Conservation (phyloP, 1,284 basidiomycete species). For the Pisolithus thermaeus region DNA sequence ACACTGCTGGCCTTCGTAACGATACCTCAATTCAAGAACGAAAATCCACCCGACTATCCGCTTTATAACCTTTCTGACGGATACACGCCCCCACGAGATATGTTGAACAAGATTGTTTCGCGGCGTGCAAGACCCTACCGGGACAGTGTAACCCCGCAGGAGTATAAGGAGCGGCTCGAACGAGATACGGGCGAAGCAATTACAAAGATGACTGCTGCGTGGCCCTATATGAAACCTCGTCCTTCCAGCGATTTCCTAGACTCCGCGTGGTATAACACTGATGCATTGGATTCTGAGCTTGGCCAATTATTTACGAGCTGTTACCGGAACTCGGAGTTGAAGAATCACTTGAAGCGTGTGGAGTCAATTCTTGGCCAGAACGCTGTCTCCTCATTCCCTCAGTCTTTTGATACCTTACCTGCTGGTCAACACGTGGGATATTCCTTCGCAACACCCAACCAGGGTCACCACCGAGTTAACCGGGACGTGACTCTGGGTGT, state of each 20-base stretch:
- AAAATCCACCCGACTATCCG: conserved; percentile 10
- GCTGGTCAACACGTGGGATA: too few relatives aligned
- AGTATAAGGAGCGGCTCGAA: background rate
- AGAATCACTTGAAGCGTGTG: conserved; percentile 11
- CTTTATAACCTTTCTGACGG: conserved; percentile 13
- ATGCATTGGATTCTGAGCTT: background rate
- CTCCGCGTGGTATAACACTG: conserved; percentile 6
- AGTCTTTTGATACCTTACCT: too few relatives aligned
- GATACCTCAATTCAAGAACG: conserved; percentile 8
- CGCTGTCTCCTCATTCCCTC: background rate
- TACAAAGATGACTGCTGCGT: conserved; percentile 6
- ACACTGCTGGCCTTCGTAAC: conserved; percentile 29
- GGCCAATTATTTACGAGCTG: conserved; percentile 9
- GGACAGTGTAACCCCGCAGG: background rate
- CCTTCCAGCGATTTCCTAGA: conserved; percentile 4
- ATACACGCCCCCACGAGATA: conserved; percentile 1
- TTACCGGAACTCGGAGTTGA: conserved; percentile 12
- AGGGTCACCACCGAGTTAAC: too few relatives aligned
- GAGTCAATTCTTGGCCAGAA: conserved; percentile 6
- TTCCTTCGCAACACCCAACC: too few relatives aligned
- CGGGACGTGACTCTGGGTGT: too few relatives aligned
- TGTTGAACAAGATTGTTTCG: background rate
- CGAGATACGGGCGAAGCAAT: conserved; percentile 5
- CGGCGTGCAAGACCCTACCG: conserved; percentile 11
- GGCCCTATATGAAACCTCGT: conserved; percentile 16